These are phyloP conservation scores for Coniochaeta prunicola DNA, from an alignment of 2,329 filamentous ascomycete species.

Conservation along the genomic window DNA sequence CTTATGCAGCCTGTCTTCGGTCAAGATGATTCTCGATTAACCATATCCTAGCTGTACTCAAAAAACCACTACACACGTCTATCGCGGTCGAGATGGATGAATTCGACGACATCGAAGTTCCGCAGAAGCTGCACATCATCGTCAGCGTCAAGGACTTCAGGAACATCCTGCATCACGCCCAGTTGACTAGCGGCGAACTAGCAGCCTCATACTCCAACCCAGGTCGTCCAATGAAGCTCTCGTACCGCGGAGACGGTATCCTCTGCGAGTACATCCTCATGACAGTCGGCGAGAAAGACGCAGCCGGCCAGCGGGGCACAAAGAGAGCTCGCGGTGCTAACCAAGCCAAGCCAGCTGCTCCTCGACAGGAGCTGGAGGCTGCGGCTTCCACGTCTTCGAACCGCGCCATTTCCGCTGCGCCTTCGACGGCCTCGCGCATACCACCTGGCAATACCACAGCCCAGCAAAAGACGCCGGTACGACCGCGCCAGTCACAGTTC, in stretches of 20 bases:
- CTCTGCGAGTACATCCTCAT: constrained; percentile 73
- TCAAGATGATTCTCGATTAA: constrained; percentile 8
- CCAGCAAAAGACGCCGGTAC: constrained; percentile 30
- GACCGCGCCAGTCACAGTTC: constrained; percentile 22
- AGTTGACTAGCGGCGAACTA: constrained; percentile 58
- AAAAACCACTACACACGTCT: constrained; percentile 73
- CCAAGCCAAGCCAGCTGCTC: constrained; percentile 13
- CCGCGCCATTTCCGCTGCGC: constrained; percentile 21
- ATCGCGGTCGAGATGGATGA: constrained; percentile 71
- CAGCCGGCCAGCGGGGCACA: constrained; percentile 39
- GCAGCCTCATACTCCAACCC: constrained; percentile 65
- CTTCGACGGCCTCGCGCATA: background rate
- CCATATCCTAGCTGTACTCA: constrained; percentile 54
- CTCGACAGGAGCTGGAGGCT: constrained; percentile 37
- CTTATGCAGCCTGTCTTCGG: too few relatives aligned
- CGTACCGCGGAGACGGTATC: constrained; percentile 61
- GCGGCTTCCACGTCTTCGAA: constrained; percentile 18
- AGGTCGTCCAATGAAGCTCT: constrained; percentile 64
- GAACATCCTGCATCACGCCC: constrained; percentile 69
- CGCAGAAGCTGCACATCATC: constrained; percentile 70
- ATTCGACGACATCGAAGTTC: constrained; percentile 67
- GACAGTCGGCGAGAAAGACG: constrained; percentile 64
- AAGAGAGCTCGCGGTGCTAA: constrained; percentile 32
- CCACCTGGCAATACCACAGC: constrained; percentile 13
- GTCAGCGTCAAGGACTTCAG: constrained; percentile 81